phyloP scores from a whole-genome alignment of 2,329 filamentous ascomycete genomes.

The Colletotrichum costaricense region DNA sequence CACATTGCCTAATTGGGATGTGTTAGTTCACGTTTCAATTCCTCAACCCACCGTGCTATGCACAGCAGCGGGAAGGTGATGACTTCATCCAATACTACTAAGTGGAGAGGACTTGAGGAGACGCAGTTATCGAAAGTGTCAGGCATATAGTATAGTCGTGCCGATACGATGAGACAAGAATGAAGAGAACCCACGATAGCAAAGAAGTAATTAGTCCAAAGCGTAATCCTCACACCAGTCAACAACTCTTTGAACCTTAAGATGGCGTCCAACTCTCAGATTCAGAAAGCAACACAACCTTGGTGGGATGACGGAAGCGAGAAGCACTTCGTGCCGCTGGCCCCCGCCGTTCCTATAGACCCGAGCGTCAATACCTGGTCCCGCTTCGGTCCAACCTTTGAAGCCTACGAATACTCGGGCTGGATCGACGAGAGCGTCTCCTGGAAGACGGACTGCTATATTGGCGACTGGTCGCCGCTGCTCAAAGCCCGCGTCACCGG shows the following conservation, averaged over 20 bases:
- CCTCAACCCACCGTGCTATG: no score
- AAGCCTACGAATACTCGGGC: constrained; percentile 8
- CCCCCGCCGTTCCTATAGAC: background rate
- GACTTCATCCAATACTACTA: no score
- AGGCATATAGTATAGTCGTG: no score
- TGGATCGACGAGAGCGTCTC: constrained; percentile 8
- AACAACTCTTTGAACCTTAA: background rate
- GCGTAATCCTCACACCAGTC: background rate
- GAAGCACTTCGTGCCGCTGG: background rate
- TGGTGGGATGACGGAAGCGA: background rate
- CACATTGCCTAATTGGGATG: no score
- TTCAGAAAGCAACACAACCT: background rate
- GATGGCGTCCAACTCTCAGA: background rate
- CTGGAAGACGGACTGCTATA: constrained; percentile 9
- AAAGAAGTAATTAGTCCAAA: background rate
- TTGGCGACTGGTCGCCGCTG: background rate
- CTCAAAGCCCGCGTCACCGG: no score
- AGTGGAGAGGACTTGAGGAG: no score
- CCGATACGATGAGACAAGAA: no score
- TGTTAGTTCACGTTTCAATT: no score
- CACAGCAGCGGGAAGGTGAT: no score
- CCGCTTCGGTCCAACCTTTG: constrained; percentile 9
- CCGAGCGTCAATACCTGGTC: constrained; percentile 2
- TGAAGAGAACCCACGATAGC: background rate
- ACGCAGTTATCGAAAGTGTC: no score